A percentile compares a stretch with the other conserved stretches of the same genome.
Evolutionary conservation across 2,329 filamentous ascomycete species (phyloP).

Genomic region (Xylaria sp.): DNA sequence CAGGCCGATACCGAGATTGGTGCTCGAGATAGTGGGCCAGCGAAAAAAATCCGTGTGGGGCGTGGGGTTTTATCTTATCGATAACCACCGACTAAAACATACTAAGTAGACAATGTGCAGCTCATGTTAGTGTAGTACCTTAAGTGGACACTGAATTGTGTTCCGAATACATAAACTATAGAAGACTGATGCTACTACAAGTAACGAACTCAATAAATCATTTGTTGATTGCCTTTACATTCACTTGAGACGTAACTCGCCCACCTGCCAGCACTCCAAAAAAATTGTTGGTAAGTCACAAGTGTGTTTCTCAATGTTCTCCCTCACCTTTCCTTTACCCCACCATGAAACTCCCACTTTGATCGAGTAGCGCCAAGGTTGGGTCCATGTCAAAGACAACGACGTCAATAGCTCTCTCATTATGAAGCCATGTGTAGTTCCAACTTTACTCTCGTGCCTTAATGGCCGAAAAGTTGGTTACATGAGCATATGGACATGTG

Average conservation of each 20-base stretch:
- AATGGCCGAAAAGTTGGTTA: background rate
- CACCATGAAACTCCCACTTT: conserved; percentile 32
- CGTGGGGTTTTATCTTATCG: conserved; percentile 36
- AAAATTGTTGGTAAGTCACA: conserved; percentile 23
- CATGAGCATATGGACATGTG: background rate
- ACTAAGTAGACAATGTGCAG: background rate
- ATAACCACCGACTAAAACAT: conserved; percentile 7
- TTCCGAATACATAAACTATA: background rate
- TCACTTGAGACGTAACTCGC: background rate
- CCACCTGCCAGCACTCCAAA: background rate
- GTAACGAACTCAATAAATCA: background rate
- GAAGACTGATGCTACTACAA: background rate
- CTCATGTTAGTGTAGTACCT: background rate
- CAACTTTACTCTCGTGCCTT: background rate
- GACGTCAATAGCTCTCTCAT: background rate
- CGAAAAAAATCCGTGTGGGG: conserved; percentile 40
- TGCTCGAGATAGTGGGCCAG: conserved; percentile 19
- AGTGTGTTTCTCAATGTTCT: background rate
- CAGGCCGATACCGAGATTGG: conserved; percentile 10
- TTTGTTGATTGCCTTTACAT: background rate
- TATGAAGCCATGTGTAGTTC: background rate
- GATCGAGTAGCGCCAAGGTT: conserved; percentile 16
- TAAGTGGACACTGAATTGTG: too few relatives aligned
- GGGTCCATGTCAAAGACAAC: conserved; percentile 1
- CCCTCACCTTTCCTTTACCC: conserved; percentile 18